phyloP scores from a whole-genome alignment of 495 filamentous ascomycete species.

The Oidiodendron maius region DNA sequence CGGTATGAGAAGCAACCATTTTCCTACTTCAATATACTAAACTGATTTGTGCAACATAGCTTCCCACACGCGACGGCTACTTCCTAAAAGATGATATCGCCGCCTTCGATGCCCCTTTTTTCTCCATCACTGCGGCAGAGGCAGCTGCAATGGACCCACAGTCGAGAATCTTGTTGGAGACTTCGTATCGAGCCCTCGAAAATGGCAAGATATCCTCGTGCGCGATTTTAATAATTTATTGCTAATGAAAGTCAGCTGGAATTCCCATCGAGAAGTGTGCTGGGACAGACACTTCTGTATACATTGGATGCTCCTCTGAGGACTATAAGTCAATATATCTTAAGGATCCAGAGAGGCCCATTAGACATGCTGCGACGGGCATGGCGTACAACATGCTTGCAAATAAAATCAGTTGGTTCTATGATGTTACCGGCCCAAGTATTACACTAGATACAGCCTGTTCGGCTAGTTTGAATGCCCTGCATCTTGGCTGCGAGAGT shows the following conservation, averaged over 20 bases:
- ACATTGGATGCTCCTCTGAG: constrained; percentile 24
- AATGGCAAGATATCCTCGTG: not conserved
- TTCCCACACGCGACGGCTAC: constrained; percentile 25
- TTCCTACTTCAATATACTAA: not conserved
- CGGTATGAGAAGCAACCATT: not conserved
- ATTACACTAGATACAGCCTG: constrained; percentile 42
- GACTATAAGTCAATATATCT: constrained; percentile 31
- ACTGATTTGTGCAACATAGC: not conserved
- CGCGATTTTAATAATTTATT: not conserved
- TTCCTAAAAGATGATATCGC: constrained; percentile 44
- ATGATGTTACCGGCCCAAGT: constrained; percentile 34
- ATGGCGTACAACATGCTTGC: constrained; percentile 31
- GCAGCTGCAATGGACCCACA: constrained; percentile 54
- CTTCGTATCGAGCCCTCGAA: constrained; percentile 35
- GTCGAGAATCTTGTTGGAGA: constrained; percentile 46
- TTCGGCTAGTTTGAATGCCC: constrained; percentile 39
- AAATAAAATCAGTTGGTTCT: constrained; percentile 43
- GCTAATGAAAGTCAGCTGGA: not conserved
- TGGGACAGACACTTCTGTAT: constrained; percentile 17
- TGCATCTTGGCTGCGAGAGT: constrained; percentile 42
- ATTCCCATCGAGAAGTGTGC: not conserved
- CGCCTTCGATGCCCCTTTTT: constrained; percentile 38
- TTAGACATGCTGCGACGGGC: not conserved
- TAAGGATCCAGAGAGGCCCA: not conserved
- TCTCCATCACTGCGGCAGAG: constrained; percentile 46